These are phyloP conservation scores for Trichoderma simmonsii DNA, from an alignment of 2,329 filamentous ascomycete species.

Conservation along the genomic window DNA sequence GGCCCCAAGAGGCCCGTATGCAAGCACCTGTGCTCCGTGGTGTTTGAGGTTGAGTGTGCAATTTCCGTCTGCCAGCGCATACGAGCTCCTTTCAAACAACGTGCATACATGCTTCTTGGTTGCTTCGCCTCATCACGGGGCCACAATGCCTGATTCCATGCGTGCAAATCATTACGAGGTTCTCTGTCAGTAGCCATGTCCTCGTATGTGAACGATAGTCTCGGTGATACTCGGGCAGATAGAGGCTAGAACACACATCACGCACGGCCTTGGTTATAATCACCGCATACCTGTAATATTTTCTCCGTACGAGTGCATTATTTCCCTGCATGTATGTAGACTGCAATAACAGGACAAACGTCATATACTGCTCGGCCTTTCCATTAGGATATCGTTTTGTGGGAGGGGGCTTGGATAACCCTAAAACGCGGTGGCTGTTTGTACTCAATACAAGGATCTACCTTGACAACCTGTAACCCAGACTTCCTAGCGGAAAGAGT, in stretches of 20 bases:
- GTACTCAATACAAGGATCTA: not conserved
- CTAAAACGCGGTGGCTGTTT: not conserved
- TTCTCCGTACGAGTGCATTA: not conserved
- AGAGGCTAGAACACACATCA: not conserved
- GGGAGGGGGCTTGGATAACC: not conserved
- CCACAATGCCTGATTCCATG: not conserved
- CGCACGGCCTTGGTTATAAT: not conserved
- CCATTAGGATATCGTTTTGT: not conserved
- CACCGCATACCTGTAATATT: not conserved
- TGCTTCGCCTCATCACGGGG: constrained; percentile 9
- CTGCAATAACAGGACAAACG: not conserved
- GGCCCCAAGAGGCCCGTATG: not conserved
- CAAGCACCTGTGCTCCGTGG: not conserved
- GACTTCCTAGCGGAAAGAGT: not conserved
- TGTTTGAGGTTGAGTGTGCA: constrained; percentile 12
- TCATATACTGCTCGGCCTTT: not conserved
- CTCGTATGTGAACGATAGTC: not conserved
- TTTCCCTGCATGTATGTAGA: not conserved
- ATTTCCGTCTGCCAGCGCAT: constrained; percentile 8
- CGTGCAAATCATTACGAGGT: not conserved
- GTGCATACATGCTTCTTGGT: not conserved
- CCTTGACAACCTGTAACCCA: not conserved
- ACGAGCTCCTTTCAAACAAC: not conserved
- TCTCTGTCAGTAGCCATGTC: not conserved
- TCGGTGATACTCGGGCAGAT: not conserved